Evolutionary conservation across 2,329 filamentous ascomycete genomes (phyloP).

Genomic region (Rhynchosporium graminicola): DNA sequence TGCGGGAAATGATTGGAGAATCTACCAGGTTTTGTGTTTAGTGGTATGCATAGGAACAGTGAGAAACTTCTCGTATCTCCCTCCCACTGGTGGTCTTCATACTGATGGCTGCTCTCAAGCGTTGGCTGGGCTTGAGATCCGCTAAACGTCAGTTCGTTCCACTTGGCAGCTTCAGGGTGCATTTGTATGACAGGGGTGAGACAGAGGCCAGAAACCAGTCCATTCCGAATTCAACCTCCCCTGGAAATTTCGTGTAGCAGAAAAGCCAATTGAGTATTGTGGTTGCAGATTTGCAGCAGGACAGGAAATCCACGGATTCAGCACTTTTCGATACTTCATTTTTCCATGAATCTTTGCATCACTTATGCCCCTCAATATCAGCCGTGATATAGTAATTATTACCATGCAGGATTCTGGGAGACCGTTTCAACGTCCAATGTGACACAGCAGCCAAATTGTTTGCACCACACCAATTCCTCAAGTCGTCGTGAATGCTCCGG

Average conservation of each 20-base stretch:
- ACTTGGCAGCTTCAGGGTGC: conserved; percentile 1
- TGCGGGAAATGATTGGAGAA: conserved; percentile 25
- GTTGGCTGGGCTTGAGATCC: conserved; percentile 7
- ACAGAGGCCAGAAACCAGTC: not conserved
- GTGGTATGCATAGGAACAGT: conserved; percentile 15
- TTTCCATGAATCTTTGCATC: conserved; percentile 26
- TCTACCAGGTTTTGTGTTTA: conserved; percentile 12
- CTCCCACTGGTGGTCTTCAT: not conserved
- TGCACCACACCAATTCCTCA: conserved; percentile 28
- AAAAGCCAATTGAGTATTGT: conserved; percentile 21
- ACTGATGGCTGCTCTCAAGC: conserved; percentile 3
- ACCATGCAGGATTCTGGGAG: conserved; percentile 21
- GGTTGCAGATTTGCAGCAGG: conserved; percentile 30
- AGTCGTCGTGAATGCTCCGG: conserved; percentile 21
- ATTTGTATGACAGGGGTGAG: not conserved
- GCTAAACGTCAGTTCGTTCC: not conserved
- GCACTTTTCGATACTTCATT: conserved; percentile 31
- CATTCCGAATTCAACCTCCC: conserved; percentile 17
- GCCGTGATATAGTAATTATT: conserved; percentile 25
- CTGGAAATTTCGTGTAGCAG: conserved; percentile 31
- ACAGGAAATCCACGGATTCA: not conserved
- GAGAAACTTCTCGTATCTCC: conserved; percentile 4
- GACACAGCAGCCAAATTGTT: conserved; percentile 28
- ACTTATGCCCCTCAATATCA: conserved; percentile 25
- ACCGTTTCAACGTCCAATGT: conserved; percentile 35